Conservation (phyloP, 2,329 filamentous ascomycete genomes). For the Magnaporthiopsis rhizophila region DNA sequence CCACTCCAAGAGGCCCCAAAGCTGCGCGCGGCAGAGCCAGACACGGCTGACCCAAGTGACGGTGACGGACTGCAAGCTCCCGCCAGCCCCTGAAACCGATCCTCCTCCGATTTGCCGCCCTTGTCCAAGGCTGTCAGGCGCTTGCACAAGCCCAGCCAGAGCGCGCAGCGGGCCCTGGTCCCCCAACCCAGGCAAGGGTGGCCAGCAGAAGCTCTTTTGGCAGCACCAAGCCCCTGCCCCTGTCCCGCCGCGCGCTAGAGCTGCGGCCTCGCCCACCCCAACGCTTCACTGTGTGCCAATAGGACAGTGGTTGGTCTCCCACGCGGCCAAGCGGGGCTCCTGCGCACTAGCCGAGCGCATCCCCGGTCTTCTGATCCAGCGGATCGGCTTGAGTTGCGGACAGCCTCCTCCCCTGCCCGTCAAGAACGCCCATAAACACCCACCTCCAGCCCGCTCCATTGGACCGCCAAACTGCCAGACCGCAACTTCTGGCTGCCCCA, state of each 20-base stretch:
- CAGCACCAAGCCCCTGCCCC: slow-evolving; percentile 1
- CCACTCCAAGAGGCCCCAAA: too few species aligned
- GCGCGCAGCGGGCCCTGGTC: not conserved
- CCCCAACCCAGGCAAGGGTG: slow-evolving; percentile 5
- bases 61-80: not conserved
- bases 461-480: slow-evolving; percentile 4
- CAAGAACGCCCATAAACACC: slow-evolving; percentile 5
- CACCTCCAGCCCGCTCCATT: slow-evolving; percentile 3
- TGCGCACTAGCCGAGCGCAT: not conserved
- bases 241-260: slow-evolving; percentile 5
- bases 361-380: not conserved
- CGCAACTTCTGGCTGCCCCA: slow-evolving; percentile 6
- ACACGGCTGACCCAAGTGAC: not conserved
- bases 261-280: slow-evolving; percentile 1
- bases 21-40: not conserved
- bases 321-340: not conserved
- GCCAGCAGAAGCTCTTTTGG: not conserved
- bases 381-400: not conserved
- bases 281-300: slow-evolving; percentile 7
- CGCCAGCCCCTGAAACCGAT: not conserved
- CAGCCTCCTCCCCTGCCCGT: not conserved
- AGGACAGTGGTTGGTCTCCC: slow-evolving; percentile 3
- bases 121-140: not conserved
- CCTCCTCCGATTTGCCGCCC: too few species aligned
- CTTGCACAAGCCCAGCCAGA: not conserved